Conservation (phyloP, 2,329 filamentous ascomycete genomes). For the Colletotrichum sp. region DNA sequence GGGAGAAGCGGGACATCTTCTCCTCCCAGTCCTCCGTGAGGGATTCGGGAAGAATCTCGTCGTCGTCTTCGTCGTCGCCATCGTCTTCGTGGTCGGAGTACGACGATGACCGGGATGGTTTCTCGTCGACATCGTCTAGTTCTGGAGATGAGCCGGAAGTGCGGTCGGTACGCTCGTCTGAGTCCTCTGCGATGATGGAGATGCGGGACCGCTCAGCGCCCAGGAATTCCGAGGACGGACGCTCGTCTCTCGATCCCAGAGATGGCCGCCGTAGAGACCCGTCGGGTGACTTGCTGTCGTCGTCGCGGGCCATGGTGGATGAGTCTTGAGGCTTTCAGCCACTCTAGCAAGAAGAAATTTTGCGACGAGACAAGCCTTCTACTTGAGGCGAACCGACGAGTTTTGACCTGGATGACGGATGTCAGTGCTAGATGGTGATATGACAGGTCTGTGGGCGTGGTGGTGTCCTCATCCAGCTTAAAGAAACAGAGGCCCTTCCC, state of each 20-base stretch:
- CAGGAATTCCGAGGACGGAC: constrained; percentile 5
- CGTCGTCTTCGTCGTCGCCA: not conserved
- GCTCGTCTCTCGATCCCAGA: not conserved
- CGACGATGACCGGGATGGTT: not conserved
- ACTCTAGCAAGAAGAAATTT: not conserved
- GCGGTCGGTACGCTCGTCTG: not conserved
- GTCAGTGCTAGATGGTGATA: not conserved
- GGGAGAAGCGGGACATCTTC: not conserved
- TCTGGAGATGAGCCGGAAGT: not conserved
- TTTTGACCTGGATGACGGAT: not conserved
- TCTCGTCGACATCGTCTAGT: not conserved
- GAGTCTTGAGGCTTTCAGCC: not conserved
- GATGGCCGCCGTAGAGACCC: not conserved
- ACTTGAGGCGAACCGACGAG: not conserved
- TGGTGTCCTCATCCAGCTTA: not conserved
- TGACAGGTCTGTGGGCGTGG: not conserved
- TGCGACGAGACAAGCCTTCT: not conserved
- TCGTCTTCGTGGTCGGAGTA: not conserved
- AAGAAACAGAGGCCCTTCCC: not conserved
- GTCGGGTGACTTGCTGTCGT: not conserved
- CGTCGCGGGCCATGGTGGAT: not conserved
- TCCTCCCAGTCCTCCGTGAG: constrained; percentile 3
- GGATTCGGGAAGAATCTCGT: not conserved
- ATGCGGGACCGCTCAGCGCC: constrained; percentile 1
- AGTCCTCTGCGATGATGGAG: not conserved